Conservation (phyloP, 2,329 filamentous ascomycete species). For the Arthrobotrys iridis region DNA sequence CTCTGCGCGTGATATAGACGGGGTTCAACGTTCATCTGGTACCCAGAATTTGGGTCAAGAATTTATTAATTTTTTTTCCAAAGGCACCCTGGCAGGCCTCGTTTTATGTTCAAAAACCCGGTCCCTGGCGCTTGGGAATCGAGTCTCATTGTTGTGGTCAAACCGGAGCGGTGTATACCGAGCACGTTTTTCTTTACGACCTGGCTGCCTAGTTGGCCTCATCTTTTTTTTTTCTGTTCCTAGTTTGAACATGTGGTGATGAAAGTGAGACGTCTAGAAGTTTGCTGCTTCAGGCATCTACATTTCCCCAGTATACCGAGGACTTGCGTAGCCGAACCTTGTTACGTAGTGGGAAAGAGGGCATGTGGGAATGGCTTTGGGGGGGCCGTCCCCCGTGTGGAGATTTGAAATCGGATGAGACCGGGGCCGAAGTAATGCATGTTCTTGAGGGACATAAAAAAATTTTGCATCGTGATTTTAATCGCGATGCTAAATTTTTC, state of each 20-base stretch:
- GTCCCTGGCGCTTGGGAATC: constrained; percentile 48
- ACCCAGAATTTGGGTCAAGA: constrained; percentile 10
- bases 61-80: background rate
- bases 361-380: constrained; percentile 16
- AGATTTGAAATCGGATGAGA: background rate
- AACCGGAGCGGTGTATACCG: constrained; percentile 15
- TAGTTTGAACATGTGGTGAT: background rate
- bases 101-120: constrained; percentile 27
- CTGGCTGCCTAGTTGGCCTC: constrained; percentile 42
- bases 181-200: constrained; percentile 36
- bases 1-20: background rate
- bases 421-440: constrained; percentile 1
- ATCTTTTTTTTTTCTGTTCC: too few species aligned
- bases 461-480: background rate
- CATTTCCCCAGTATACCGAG: background rate
- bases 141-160: background rate
- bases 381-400: background rate
- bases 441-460: background rate
- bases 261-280: constrained; percentile 38
- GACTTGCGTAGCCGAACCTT: background rate
- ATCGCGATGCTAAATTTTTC: background rate
- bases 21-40: background rate
- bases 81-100: background rate
- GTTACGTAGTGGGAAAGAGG: background rate
- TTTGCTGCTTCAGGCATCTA: constrained; percentile 43